phyloP scores from a whole-genome alignment of 805 yeast species.

The Saccharomycopsis sp. region DNA sequence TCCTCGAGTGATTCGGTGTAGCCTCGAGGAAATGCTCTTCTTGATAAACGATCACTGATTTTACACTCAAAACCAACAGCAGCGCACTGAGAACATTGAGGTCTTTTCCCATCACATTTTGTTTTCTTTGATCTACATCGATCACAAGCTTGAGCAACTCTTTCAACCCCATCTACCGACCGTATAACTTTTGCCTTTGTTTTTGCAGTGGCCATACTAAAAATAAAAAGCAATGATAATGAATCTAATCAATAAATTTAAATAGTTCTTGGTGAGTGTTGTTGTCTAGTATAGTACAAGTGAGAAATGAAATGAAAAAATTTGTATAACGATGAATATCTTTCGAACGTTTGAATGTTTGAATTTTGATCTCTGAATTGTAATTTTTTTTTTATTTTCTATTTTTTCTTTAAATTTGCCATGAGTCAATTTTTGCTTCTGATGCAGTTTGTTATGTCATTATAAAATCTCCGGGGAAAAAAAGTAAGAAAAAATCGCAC shows the following conservation, averaged over 20 bases:
- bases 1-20: slow-evolving; percentile 88
- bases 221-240: not conserved
- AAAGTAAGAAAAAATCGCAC: no score
- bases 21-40: slow-evolving; percentile 87
- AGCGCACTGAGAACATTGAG: slow-evolving; percentile 75
- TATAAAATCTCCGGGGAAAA: no score
- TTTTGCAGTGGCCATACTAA: slow-evolving; percentile 5
- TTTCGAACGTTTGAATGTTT: not conserved
- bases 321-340: not conserved
- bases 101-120: slow-evolving; percentile 69
- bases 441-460: no score
- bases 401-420: no score
- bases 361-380: not conserved
- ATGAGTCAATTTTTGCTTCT: no score
- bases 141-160: slow-evolving; percentile 90
- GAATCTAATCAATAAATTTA: no score
- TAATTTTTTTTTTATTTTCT: no score
- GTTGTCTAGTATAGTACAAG: not conserved
- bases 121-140: slow-evolving; percentile 78
- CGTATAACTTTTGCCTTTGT: slow-evolving; percentile 43
- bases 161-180: slow-evolving; percentile 58
- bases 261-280: not conserved
- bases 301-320: not conserved
- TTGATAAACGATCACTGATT: slow-evolving; percentile 76
- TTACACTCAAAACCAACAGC: slow-evolving; percentile 83